Evolutionary conservation across 2,329 filamentous ascomycete species (phyloP).

Genomic region (Alternaria panax): DNA sequence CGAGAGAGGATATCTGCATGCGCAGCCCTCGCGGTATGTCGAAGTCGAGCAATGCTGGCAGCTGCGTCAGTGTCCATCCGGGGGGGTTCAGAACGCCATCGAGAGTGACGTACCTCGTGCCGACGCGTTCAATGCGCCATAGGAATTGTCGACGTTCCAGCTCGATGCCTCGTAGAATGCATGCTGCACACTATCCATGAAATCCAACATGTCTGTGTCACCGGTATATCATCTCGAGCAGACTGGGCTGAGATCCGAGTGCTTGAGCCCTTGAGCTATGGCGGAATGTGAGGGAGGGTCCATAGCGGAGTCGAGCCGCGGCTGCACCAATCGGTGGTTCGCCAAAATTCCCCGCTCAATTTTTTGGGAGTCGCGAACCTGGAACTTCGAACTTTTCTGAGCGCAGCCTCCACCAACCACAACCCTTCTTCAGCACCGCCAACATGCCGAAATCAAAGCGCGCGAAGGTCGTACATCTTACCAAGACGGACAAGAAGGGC

Average conservation of each 20-base stretch:
- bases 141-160: constrained; percentile 93
- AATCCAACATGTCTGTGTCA: constrained; percentile 77
- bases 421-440: constrained; percentile 31
- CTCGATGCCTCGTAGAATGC: constrained; percentile 86
- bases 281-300: constrained; percentile 10
- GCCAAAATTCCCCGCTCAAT: constrained; percentile 44
- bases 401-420: constrained; percentile 18
- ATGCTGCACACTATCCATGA: constrained; percentile 96
- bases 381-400: constrained; percentile 36
- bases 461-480: constrained; percentile 85
- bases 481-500: constrained; percentile 91
- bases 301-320: constrained; percentile 29
- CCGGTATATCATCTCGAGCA: constrained; percentile 32
- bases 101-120: constrained; percentile 68
- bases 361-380: constrained; percentile 27
- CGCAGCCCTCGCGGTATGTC: constrained; percentile 83
- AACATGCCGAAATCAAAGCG: constrained; percentile 97
- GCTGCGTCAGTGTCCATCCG: constrained; percentile 20
- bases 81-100: constrained; percentile 12
- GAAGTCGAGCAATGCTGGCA: constrained; percentile 82
- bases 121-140: constrained; percentile 83
- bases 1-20: constrained; percentile 87
- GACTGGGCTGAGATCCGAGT: constrained; percentile 1
- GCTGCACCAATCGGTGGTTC: constrained; percentile 40
- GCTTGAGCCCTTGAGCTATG: constrained; percentile 5